A percentile compares a stretch with the other conserved stretches of the same genome.
Evolutionary conservation across 495 filamentous ascomycete genomes (phyloP).

Genomic region (Xylaria curta): DNA sequence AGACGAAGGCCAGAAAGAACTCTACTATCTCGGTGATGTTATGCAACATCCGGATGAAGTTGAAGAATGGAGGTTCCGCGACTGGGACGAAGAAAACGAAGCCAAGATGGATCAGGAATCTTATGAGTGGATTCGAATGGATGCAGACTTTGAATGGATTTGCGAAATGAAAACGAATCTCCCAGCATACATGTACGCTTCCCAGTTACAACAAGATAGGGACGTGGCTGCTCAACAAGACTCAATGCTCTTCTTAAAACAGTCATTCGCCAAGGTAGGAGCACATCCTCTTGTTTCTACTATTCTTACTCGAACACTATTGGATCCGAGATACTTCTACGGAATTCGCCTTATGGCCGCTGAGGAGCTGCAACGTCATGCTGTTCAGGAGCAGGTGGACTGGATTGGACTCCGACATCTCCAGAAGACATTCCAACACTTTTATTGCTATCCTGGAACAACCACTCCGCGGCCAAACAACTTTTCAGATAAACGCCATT

Average conservation of each 20-base stretch:
- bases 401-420: slow-evolving; percentile 88
- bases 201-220: slow-evolving; percentile 94
- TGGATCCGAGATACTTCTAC: slow-evolving; percentile 92
- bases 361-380: slow-evolving; percentile 74
- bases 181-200: slow-evolving; percentile 95
- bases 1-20: slow-evolving; percentile 81
- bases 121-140: slow-evolving; percentile 98
- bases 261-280: slow-evolving; percentile 37
- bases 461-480: slow-evolving; percentile 82
- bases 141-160: slow-evolving; percentile 98
- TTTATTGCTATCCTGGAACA: slow-evolving; percentile 75
- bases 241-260: slow-evolving; percentile 56
- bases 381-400: slow-evolving; percentile 58
- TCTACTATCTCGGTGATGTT: slow-evolving; percentile 94
- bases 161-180: slow-evolving; percentile 76
- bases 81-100: slow-evolving; percentile 89
- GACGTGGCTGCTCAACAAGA: slow-evolving; percentile 96
- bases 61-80: slow-evolving; percentile 79
- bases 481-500: slow-evolving; percentile 82
- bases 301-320: slow-evolving; percentile 83
- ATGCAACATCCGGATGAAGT: slow-evolving; percentile 82
- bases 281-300: slow-evolving; percentile 79
- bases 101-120: slow-evolving; percentile 91
- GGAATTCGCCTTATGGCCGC: slow-evolving; percentile 87
- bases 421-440: slow-evolving; percentile 79